A percentile compares a stretch with the other conserved stretches of the same genome.
These are phyloP conservation scores for Chaetomium globosum DNA, from an alignment of 2,329 filamentous ascomycete genomes.

Conservation along the genomic window DNA sequence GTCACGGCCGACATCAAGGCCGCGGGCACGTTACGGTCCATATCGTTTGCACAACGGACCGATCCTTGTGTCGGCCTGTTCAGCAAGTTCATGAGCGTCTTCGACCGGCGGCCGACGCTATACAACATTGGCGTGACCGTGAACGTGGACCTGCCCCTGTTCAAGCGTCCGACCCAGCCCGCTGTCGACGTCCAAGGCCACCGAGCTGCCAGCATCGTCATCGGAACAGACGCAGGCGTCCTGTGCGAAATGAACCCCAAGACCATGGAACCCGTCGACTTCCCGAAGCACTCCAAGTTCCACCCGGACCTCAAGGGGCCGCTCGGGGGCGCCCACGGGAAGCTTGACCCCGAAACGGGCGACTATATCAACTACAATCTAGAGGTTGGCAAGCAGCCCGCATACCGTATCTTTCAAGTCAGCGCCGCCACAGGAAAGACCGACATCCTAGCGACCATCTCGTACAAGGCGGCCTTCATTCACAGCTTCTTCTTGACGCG, in stretches of 20 bases:
- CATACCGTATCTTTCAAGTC: slow-evolving; percentile 72
- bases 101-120: slow-evolving; percentile 65
- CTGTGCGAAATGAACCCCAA: slow-evolving; percentile 67
- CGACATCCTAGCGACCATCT: slow-evolving; percentile 70
- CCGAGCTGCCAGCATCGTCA: slow-evolving; percentile 7
- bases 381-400: slow-evolving; percentile 56
- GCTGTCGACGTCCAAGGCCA: slow-evolving; percentile 42
- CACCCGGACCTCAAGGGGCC: slow-evolving; percentile 70
- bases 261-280: slow-evolving; percentile 71
- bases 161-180: background rate
- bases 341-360: slow-evolving; percentile 70
- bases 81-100: slow-evolving; percentile 69
- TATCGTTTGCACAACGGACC: slow-evolving; percentile 70
- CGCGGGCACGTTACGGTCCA: slow-evolving; percentile 57
- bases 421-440: slow-evolving; percentile 66
- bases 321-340: slow-evolving; percentile 70
- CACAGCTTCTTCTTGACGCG: slow-evolving; percentile 78
- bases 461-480: slow-evolving; percentile 68
- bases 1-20: slow-evolving; percentile 63
- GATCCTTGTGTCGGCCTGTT: slow-evolving; percentile 77
- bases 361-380: slow-evolving; percentile 84
- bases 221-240: slow-evolving; percentile 51
- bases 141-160: background rate
- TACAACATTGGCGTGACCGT: slow-evolving; percentile 63
- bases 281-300: slow-evolving; percentile 60